Base-by-base conservation (phyloP, 164 flowering plant genomes). In the Santalum album region DNA sequence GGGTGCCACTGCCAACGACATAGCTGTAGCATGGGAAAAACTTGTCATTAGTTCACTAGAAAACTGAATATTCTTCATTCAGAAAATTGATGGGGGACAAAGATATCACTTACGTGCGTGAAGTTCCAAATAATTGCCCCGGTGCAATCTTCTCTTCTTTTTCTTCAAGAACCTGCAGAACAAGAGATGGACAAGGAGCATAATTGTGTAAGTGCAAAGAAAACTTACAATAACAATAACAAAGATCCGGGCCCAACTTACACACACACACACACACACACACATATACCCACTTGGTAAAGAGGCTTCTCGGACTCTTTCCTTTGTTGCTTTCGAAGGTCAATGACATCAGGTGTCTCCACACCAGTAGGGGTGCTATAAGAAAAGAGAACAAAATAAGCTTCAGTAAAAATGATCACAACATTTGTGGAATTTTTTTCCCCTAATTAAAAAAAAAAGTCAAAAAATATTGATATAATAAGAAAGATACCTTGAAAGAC, bases 321-420 rank as follows among this genome's bases (percentile, higher is more conserved):
- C 62, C 95, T 82, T 69, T 85, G 99, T 68, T 85, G 96, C 78
- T 94, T 94, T 40, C 99, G 86, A 36, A 94, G 90, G 48, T 94
- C 99, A 75, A 94, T 90, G 43, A 86, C 95, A 72, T 94, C 97
- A 43, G 96, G 99, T 42, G 99, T 94, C 73, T 94, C 99, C 44
- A 87, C 95, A 22, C 99, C 99, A 74, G 95, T 87, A 12, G 96
- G 97, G 32, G 97, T 89, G 68, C 99, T 90, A 76, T 12, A 62
- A 15, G 43, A 62, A n/a, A n/a, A 51, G 12, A 43, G 56, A 47
- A 55, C 23, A 25, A 34, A 23, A 23, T 49, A 36, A 20, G 25
- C 22, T 1, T 14, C 17, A 12, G 22, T 7, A 49, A 34, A 14
- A 19, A 38, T 38, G 17, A 9, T 38, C 42, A 12, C 17, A 29